A percentile compares a stretch with the other conserved stretches of the same genome.
Conservation (phyloP, 2,329 filamentous ascomycete species). For the Aureobasidium musti region DNA sequence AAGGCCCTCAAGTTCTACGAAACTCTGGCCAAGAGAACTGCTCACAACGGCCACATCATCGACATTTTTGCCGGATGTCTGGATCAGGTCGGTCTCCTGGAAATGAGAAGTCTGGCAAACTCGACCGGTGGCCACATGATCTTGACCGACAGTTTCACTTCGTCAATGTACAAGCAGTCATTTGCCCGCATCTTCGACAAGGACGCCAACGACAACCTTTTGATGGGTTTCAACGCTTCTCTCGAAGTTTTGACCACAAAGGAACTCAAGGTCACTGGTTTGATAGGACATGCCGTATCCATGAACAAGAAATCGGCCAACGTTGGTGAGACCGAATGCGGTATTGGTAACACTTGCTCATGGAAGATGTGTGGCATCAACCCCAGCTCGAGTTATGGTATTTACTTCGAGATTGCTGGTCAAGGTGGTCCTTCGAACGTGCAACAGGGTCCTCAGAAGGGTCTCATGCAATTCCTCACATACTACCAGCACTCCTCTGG, state of each 20-base stretch:
- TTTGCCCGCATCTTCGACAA: slow-evolving; percentile 98
- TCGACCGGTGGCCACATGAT: slow-evolving; percentile 98
- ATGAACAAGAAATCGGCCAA: slow-evolving; percentile 98
- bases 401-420: slow-evolving; percentile 97
- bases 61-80: slow-evolving; percentile 98
- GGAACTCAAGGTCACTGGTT: slow-evolving; percentile 94
- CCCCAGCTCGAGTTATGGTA: slow-evolving; percentile 86
- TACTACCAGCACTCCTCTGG: slow-evolving; percentile 98
- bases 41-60: slow-evolving; percentile 95
- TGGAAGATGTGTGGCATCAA: slow-evolving; percentile 99
- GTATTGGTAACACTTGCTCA: slow-evolving; percentile 96
- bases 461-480: slow-evolving; percentile 96
- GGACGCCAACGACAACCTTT: slow-evolving; percentile 86
- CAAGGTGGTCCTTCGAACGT: slow-evolving; percentile 85
- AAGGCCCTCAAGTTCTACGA: slow-evolving; percentile 99
- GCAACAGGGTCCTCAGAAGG: slow-evolving; percentile 84
- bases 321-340: slow-evolving; percentile 96
- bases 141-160: slow-evolving; percentile 95
- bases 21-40: slow-evolving; percentile 84
- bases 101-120: slow-evolving; percentile 97
- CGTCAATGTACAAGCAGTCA: slow-evolving; percentile 99
- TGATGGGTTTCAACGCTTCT: slow-evolving; percentile 98
- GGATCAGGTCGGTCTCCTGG: slow-evolving; percentile 92
- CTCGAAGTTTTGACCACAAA: slow-evolving; percentile 96
- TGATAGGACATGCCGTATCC: slow-evolving; percentile 95